Evolutionary conservation across 2,329 filamentous ascomycete species (phyloP), one percentile per base, ranked within the genome.

Genomic region (Neoscytalidium dimidiatum): DNA sequence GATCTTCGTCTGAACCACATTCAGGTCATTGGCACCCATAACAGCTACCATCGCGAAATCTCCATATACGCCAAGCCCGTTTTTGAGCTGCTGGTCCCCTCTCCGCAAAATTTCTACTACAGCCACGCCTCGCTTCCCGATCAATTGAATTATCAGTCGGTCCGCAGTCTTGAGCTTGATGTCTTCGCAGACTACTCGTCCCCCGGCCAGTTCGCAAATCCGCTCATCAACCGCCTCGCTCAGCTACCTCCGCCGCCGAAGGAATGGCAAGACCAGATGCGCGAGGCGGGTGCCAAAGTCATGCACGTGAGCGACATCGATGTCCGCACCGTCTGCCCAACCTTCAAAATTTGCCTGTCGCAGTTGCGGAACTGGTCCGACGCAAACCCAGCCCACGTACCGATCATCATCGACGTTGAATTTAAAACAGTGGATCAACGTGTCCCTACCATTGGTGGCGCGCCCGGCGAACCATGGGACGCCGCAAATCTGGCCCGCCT

Each of bases 221-320:
- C 81, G 5, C 68, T 81, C 11, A 78, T 84, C 62, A 78, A 78
- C 70, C 77, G 73, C 35, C 66, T 79, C 1, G 75, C 78, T 3
- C 77, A 79, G 43, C 67, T 81, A 23, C 78, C 74, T 0, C 74
- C 74, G 4, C 77, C 79, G 0, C 76, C 74, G n/a, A 73, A 79
- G 29, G 14, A 38, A 48, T 58, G 76, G 79, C 52, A 71, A 72
- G 29, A 76, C 4, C 66, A 78, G 3, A 75, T 82, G 67, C 71
- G 75, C 57, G 72, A 75, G 62, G 78, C 80, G 0, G 82, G 82
- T 7, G 76, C 81, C 63, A 85, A 84, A 67, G 78, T 85, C 19
- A 76, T 84, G 67, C 82, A 85, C 70, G 77, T 84, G n/a, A 79
- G 81, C 2, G 83, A 84, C 65, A 73, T 79, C 1, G 82, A 85